phyloP scores from a whole-genome alignment of 805 yeast species.

The Spathaspora boniae region DNA sequence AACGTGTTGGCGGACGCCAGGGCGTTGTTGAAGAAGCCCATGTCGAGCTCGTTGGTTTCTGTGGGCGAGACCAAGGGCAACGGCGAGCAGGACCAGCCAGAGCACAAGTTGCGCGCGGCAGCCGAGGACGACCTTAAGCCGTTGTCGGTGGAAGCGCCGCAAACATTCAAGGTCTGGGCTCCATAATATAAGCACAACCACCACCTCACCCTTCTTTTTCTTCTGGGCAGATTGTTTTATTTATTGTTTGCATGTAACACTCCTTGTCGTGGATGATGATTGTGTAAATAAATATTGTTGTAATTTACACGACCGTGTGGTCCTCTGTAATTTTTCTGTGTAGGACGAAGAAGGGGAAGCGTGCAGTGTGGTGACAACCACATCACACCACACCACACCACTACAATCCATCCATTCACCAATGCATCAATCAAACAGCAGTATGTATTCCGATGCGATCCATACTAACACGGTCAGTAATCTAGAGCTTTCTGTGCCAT shows the following conservation, averaged over 20 bases:
- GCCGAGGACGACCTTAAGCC: conserved; percentile 29
- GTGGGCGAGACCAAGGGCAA: conserved; percentile 14
- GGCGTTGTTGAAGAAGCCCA: conserved; percentile 32
- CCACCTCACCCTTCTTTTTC: background rate
- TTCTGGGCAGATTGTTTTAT: background rate
- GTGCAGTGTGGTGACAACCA: no score
- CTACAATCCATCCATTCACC: no score
- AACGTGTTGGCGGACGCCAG: conserved; percentile 29
- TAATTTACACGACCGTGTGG: background rate
- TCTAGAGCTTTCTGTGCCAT: no score
- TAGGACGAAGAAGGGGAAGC: no score
- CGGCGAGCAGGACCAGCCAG: conserved; percentile 9
- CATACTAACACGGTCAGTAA: no score
- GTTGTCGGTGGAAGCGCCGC: conserved; percentile 38
- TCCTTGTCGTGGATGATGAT: background rate
- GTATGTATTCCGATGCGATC: no score
- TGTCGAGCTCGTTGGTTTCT: conserved; percentile 21
- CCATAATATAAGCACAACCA: conserved; percentile 20
- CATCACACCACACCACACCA: no score
- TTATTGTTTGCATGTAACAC: background rate
- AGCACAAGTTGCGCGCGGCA: no score
- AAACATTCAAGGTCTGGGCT: conserved; percentile 43
- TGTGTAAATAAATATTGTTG: background rate
- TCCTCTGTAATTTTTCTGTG: no score
- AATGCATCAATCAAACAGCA: no score